phyloP scores from a whole-genome alignment of 208 protist species.

The Zelonia costaricensis region DNA sequence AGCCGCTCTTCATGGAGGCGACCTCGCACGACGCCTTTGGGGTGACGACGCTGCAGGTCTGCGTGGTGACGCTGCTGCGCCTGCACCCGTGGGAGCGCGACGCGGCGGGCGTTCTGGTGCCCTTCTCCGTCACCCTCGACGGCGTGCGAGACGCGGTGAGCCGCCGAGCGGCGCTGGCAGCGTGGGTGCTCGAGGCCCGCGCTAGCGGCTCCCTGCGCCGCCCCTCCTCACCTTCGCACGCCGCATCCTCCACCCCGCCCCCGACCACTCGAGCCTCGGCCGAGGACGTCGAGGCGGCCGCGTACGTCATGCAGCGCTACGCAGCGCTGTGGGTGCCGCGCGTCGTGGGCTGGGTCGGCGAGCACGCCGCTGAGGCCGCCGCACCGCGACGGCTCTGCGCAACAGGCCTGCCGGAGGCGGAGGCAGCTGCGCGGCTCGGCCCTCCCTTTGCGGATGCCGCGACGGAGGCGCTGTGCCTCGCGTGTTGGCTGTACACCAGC shows the following conservation, averaged over 20 bases:
- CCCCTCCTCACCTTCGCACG: too few species aligned
- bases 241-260: neutral
- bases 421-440: neutral
- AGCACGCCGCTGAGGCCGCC: conserved; percentile 4
- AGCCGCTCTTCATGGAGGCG: conserved; percentile 70
- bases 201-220: neutral
- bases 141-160: conserved; percentile 10
- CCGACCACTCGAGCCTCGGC: neutral
- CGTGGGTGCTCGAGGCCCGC: conserved; percentile 5
- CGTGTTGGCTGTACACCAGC: conserved; percentile 31
- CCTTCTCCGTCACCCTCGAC: conserved; percentile 19
- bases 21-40: conserved; percentile 79
- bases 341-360: conserved; percentile 21
- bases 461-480: conserved; percentile 6
- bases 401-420: conserved; percentile 6
- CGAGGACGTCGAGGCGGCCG: conserved; percentile 8
- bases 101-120: conserved; percentile 43
- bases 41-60: conserved; percentile 82
- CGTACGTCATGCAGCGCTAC: conserved; percentile 17
- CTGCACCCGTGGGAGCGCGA: conserved; percentile 70
- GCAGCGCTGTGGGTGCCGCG: conserved; percentile 29
- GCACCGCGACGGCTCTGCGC: conserved; percentile 7
- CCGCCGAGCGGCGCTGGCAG: neutral
- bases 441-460: conserved; percentile 7
- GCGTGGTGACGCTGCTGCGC: conserved; percentile 48